Conservation (phyloP, 2,329 filamentous ascomycete genomes). For the Trichoderma sp. region DNA sequence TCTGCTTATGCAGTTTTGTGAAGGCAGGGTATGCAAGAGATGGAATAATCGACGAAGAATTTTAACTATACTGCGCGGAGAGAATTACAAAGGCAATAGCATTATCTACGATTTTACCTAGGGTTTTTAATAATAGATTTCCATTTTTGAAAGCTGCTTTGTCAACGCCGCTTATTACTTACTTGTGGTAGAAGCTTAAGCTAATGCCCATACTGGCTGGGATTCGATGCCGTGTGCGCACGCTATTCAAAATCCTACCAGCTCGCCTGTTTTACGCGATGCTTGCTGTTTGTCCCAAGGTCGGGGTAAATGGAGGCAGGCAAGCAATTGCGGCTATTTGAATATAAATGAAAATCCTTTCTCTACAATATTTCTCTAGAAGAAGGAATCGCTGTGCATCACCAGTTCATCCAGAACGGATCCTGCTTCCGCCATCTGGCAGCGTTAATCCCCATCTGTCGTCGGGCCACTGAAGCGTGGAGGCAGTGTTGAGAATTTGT, state of each 20-base stretch:
- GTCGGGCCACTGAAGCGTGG: slow-evolving; percentile 1
- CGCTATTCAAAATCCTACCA: neutral
- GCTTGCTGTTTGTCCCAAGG: neutral
- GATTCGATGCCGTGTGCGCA: neutral
- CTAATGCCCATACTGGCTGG: neutral
- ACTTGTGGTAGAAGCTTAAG: neutral
- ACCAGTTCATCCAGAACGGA: neutral
- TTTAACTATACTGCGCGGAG: neutral
- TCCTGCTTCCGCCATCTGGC: neutral
- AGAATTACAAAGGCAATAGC: neutral
- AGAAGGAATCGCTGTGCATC: neutral
- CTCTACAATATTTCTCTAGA: neutral
- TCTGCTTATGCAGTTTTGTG: slow-evolving; percentile 81
- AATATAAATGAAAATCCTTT: neutral
- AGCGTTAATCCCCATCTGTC: neutral
- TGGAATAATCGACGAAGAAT: neutral
- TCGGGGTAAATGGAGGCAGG: neutral
- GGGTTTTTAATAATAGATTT: neutral
- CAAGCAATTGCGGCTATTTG: neutral
- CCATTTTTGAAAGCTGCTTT: neutral
- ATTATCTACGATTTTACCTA: neutral
- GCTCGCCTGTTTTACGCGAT: neutral
- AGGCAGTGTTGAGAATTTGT: neutral
- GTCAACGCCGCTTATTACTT: neutral
- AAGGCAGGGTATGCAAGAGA: neutral